These are phyloP conservation scores for Umbelopsis sp. DNA, from an alignment of 371 early-diverging fungal species.

Conservation along the genomic window DNA sequence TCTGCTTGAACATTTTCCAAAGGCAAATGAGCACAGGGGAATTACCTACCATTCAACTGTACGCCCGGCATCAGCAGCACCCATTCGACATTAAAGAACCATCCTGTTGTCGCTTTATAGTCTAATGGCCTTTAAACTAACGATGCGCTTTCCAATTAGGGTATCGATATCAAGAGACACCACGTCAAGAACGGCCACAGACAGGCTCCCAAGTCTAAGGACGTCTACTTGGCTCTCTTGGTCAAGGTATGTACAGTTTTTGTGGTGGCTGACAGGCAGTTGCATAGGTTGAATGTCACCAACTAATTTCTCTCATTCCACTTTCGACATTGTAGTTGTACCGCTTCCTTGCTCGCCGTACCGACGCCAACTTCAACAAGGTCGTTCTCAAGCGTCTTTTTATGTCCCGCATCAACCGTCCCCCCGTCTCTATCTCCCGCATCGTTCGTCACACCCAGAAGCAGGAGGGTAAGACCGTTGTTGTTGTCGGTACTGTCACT, in stretches of 20 bases:
- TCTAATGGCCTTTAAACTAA: not conserved
- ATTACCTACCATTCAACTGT: too few species aligned
- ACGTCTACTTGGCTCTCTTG: conserved; percentile 94
- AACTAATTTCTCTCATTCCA: not conserved
- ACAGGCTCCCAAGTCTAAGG: conserved; percentile 86
- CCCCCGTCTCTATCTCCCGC: conserved; percentile 93
- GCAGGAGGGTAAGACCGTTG: conserved; percentile 77
- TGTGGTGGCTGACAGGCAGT: too few species aligned
- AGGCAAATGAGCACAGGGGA: too few species aligned
- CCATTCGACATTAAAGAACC: too few species aligned
- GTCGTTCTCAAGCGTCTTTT: conserved; percentile 97
- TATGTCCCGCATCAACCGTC: conserved; percentile 97
- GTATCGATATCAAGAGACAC: conserved; percentile 96
- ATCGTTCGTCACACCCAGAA: conserved; percentile 73
- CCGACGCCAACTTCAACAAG: conserved; percentile 98
- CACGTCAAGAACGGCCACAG: conserved; percentile 93
- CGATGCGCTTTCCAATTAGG: conserved; percentile 55
- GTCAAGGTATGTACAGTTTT: conserved; percentile 74
- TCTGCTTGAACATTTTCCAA: not conserved
- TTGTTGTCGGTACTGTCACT: conserved; percentile 95
- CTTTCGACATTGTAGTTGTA: conserved; percentile 19
- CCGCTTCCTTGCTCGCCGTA: conserved; percentile 76
- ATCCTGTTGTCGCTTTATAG: not conserved
- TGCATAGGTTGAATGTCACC: too few species aligned
- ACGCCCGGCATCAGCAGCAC: too few species aligned